Conservation (phyloP, 805 yeast genomes). For the Nakazawaea peltata region DNA sequence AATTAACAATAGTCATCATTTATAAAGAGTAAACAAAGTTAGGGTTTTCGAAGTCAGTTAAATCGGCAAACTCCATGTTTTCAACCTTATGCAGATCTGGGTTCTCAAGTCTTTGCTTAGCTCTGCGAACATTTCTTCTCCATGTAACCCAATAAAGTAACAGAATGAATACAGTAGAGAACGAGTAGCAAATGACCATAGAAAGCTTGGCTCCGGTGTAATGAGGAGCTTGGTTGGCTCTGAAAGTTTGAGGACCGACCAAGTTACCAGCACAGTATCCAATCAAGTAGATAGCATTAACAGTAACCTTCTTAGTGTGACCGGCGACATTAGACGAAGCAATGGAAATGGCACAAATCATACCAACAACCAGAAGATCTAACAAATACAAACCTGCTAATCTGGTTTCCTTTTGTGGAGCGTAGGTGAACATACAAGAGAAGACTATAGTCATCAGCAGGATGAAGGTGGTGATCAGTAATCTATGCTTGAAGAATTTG, state of each 20-base stretch:
- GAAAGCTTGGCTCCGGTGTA: constrained; percentile 49
- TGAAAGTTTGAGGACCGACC: constrained; percentile 66
- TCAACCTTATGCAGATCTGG: constrained; percentile 21
- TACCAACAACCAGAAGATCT: constrained; percentile 15
- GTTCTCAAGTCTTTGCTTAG: constrained; percentile 18
- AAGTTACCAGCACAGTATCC: constrained; percentile 60
- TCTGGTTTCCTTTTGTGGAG: constrained; percentile 10
- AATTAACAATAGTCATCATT: neutral
- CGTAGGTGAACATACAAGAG: constrained; percentile 23
- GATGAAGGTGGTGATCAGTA: constrained; percentile 22
- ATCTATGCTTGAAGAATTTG: constrained; percentile 20
- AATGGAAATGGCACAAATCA: constrained; percentile 24
- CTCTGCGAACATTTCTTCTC: constrained; percentile 35
- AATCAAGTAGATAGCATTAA: constrained; percentile 45
- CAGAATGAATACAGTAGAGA: constrained; percentile 27
- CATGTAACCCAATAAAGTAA: constrained; percentile 20
- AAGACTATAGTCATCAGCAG: constrained; percentile 16
- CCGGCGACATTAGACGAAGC: constrained; percentile 47
- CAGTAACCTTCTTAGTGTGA: constrained; percentile 51
- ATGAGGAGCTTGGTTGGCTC: constrained; percentile 42
- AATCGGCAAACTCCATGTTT: constrained; percentile 33
- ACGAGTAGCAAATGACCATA: constrained; percentile 41
- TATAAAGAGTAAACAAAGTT: constrained; percentile 24
- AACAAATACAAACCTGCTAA: constrained; percentile 15
- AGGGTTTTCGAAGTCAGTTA: constrained; percentile 35